These are phyloP conservation scores for Cavenderia fasciculata DNA, from an alignment of 78 protist species.

Conservation along the genomic window DNA sequence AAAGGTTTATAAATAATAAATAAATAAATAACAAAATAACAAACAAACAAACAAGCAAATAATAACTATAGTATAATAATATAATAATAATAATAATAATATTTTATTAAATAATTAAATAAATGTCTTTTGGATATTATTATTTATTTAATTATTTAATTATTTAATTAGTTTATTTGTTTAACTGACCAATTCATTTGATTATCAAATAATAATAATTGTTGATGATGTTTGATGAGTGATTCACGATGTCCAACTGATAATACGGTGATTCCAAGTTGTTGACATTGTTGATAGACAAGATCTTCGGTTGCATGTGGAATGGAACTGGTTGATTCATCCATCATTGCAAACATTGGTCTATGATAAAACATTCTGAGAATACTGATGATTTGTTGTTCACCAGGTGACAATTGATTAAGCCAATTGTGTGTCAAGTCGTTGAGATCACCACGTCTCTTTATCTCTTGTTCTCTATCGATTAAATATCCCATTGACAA, in stretches of 20 bases:
- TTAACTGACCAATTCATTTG: conserved; percentile 34
- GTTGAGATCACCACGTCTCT: conserved; percentile 12
- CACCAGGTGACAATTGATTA: conserved; percentile 76
- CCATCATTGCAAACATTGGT: conserved; percentile 68
- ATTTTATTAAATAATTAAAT: no score
- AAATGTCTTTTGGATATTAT: no score
- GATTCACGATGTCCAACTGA: conserved; percentile 65
- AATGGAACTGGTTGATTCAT: conserved; percentile 70
- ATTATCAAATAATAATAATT: conserved; percentile 29
- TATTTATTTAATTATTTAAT: no score
- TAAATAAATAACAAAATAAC: not conserved
- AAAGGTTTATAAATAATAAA: not conserved
- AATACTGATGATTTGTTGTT: conserved; percentile 77
- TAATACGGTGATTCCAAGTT: conserved; percentile 23
- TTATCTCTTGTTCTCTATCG: conserved; percentile 36
- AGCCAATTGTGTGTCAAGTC: conserved; percentile 76
- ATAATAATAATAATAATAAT: no score
- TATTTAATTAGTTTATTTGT: no score
- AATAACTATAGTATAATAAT: no score
- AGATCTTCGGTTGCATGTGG: conserved; percentile 32
- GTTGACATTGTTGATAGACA: conserved; percentile 4
- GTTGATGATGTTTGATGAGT: conserved; percentile 24
- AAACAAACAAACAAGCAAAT: not conserved
- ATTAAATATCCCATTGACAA: conserved; percentile 24
- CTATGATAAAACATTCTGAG: conserved; percentile 57